Evolutionary conservation across 2,329 filamentous ascomycete species (phyloP), one percentile per base, ranked within the genome.

Genomic region (Colletotrichum echinochloae): DNA sequence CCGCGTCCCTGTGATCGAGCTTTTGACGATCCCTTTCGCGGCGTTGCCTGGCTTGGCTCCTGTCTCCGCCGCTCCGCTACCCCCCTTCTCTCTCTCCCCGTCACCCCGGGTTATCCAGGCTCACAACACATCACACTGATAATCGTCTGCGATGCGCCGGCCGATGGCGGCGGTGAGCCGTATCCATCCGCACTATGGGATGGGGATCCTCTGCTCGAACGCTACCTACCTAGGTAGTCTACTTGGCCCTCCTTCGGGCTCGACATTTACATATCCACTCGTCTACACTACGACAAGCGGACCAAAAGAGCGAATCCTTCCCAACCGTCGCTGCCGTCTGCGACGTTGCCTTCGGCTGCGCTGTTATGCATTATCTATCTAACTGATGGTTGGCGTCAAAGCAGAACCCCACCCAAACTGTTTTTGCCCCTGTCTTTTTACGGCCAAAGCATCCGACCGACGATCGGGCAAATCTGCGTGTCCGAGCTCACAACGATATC

Each of bases 11-110:
- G n/a, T 54, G 51, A 66, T 66, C 52, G 62, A 61, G 66, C 55
- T 60, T 66, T 66, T 56, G 66, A 66, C 49, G 52, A 48, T 44
- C 55, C 37, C 51, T 62, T 52, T 70, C 63, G 39, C 49, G 33
- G 26, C 41, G 37, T 26, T 18, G 55, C 55, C 28, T 30, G 26
- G 55, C 57, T 20, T 30, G 41, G 51, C 33, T 59, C 26, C 41
- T 65, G 23, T 44, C 44, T 35, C 8, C 8, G 7, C 41, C 41
- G 3, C 66, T 28, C 28, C 6, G n/a, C 48, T 20, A n/a, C 5
- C 30, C 30, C 5, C 8, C 41, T 20, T 49, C 23, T 28, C 28
- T 20, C 49, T 33, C 41, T 11, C 20, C 5, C 18, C n/a, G 2
- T 12, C 9, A 35, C 7, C 28, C 20, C 16, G 7, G 23, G 26